phyloP scores from a whole-genome alignment of 2,329 filamentous ascomycete species.

The Passalora sequoiae region DNA sequence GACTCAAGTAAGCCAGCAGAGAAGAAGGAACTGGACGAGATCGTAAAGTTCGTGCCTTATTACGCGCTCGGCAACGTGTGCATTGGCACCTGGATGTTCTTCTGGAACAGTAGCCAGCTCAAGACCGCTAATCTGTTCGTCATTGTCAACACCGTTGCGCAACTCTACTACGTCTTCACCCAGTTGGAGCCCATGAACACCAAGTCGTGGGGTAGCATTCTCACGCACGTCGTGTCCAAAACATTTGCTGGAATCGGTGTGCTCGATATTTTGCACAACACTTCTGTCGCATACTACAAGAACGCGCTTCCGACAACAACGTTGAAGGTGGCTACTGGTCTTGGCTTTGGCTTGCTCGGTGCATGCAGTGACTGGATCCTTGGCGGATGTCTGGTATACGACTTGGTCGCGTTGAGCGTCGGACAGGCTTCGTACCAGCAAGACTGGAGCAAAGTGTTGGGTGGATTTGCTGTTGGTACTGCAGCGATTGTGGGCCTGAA shows the following conservation, averaged over 20 bases:
- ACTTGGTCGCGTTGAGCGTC: slow-evolving; percentile 51
- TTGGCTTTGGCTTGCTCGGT: slow-evolving; percentile 50
- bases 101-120: slow-evolving; percentile 53
- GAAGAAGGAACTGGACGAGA: slow-evolving; percentile 43
- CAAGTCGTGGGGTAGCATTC: slow-evolving; percentile 46
- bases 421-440: slow-evolving; percentile 49
- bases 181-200: slow-evolving; percentile 48
- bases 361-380: slow-evolving; percentile 56
- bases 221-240: slow-evolving; percentile 56
- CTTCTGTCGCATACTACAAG: slow-evolving; percentile 52
- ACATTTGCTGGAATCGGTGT: slow-evolving; percentile 58
- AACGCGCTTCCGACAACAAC: slow-evolving; percentile 42
- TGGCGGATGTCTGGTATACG: slow-evolving; percentile 55
- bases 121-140: slow-evolving; percentile 53
- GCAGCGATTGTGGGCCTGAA: slow-evolving; percentile 51
- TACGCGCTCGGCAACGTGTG: slow-evolving; percentile 55
- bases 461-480: slow-evolving; percentile 47
- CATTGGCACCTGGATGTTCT: slow-evolving; percentile 58
- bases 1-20: slow-evolving; percentile 39
- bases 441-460: slow-evolving; percentile 50
- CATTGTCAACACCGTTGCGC: slow-evolving; percentile 50
- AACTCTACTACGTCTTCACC: slow-evolving; percentile 51
- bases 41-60: slow-evolving; percentile 52
- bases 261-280: slow-evolving; percentile 56
- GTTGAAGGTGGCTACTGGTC: slow-evolving; percentile 50